Evolutionary conservation across 129 eudicot genomes (phyloP).

Genomic region (Saussurea involucrata): DNA sequence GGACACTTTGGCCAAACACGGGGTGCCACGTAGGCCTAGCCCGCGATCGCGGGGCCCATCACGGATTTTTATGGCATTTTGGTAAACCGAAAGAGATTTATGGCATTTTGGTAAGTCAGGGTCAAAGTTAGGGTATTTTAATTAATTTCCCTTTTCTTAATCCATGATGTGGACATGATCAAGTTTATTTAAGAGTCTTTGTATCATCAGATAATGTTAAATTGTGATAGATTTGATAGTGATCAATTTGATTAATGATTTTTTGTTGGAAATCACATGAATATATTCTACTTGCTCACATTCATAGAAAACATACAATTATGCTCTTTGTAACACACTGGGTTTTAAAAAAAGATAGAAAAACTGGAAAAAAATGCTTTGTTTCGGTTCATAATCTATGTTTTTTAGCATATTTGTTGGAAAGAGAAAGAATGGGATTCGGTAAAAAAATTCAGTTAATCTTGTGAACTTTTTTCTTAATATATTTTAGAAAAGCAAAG

Average conservation of each 20-base stretch:
- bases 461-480: not conserved
- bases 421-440: not conserved
- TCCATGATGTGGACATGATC: slow-evolving; percentile 13
- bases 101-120: too few species aligned
- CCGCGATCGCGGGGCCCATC: too few species aligned
- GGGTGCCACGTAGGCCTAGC: too few species aligned
- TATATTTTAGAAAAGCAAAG: not conserved
- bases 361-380: not conserved
- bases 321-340: not conserved
- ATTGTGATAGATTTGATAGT: slow-evolving; percentile 2
- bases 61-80: too few species aligned
- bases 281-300: slow-evolving; percentile 21
- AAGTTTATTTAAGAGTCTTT: slow-evolving; percentile 19
- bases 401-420: slow-evolving; percentile 15
- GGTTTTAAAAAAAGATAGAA: not conserved
- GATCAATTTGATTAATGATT: slow-evolving; percentile 12
- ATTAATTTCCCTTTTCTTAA: too few species aligned
- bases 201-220: slow-evolving; percentile 9
- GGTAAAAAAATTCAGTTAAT: not conserved
- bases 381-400: slow-evolving; percentile 8
- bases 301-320: slow-evolving; percentile 9
- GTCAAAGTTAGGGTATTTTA: too few species aligned
- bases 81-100: too few species aligned
- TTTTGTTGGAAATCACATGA: slow-evolving; percentile 26
- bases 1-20: too few species aligned